Evolutionary conservation across 208 protist species (phyloP).

Genomic region (Leishmania tropica): DNA sequence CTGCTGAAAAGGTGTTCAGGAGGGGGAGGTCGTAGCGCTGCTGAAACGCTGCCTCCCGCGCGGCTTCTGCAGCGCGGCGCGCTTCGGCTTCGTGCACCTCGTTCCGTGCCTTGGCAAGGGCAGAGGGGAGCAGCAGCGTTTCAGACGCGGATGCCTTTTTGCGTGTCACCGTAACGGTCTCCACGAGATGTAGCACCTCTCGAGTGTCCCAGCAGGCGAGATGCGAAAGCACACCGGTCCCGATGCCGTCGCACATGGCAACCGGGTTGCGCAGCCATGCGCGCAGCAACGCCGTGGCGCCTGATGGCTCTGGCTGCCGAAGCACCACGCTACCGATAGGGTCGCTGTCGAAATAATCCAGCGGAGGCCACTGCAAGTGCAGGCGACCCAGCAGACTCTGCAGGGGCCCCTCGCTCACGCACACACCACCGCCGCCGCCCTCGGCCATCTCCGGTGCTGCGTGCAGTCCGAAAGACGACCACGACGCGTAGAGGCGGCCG

Average conservation of each 20-base stretch:
- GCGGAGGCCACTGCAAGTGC: constrained; percentile 21
- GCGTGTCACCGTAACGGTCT: not conserved
- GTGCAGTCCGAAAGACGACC: constrained; percentile 29
- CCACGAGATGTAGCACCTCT: constrained; percentile 14
- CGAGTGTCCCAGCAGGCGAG: constrained; percentile 28
- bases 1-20: not conserved
- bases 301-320: not conserved
- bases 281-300: constrained; percentile 19
- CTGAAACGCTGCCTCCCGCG: constrained; percentile 13
- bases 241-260: constrained; percentile 22
- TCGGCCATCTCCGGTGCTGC: constrained; percentile 21
- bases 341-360: constrained; percentile 31
- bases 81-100: constrained; percentile 15
- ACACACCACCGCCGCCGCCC: constrained; percentile 26
- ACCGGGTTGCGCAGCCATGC: constrained; percentile 26
- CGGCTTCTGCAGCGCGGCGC: constrained; percentile 21
- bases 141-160: not conserved
- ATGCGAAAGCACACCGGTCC: constrained; percentile 21
- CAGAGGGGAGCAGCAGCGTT: constrained; percentile 7
- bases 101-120: constrained; percentile 8
- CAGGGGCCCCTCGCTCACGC: constrained; percentile 31
- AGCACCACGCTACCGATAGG: constrained; percentile 31
- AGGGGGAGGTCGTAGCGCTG: constrained; percentile 18
- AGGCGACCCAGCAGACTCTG: constrained; percentile 29
- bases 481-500: constrained; percentile 23